Conservation (phyloP, 805 yeast species). For the Sungouiella thailandica region DNA sequence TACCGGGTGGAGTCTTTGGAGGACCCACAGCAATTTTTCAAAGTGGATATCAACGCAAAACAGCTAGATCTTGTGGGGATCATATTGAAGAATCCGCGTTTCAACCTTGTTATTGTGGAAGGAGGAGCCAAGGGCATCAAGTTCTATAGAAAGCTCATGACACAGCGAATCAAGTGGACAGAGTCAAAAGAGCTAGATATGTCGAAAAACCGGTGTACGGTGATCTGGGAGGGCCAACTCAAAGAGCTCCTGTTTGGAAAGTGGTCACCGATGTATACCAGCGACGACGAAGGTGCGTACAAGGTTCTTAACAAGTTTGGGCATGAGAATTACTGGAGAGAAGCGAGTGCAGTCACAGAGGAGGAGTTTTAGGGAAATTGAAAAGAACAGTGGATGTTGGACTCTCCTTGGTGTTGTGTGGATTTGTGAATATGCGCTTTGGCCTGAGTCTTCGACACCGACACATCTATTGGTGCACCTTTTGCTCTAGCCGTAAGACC, state of each 20-base stretch:
- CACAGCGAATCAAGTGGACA: slow-evolving; percentile 66
- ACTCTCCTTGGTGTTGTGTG: no score
- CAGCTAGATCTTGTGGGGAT: slow-evolving; percentile 66
- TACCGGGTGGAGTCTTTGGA: slow-evolving; percentile 50
- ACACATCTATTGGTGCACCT: no score
- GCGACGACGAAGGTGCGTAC: slow-evolving; percentile 46
- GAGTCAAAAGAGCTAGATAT: slow-evolving; percentile 36
- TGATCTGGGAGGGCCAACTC: slow-evolving; percentile 72
- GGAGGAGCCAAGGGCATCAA: slow-evolving; percentile 62
- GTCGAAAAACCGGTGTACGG: slow-evolving; percentile 37
- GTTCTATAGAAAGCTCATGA: slow-evolving; percentile 59
- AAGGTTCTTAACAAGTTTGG: slow-evolving; percentile 46
- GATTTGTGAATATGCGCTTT: no score
- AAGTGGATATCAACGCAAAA: slow-evolving; percentile 76
- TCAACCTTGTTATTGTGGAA: slow-evolving; percentile 64
- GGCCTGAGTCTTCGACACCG: no score
- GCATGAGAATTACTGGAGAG: slow-evolving; percentile 56
- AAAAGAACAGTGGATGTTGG: no score
- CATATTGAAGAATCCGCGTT: slow-evolving; percentile 40
- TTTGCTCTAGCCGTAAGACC: no score
- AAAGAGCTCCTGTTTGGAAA: slow-evolving; percentile 49
- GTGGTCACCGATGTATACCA: slow-evolving; percentile 63
- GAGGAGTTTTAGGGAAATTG: no score
- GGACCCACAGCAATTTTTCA: slow-evolving; percentile 65
- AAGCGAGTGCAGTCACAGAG: slow-evolving; percentile 11